Evolutionary conservation across 75 land plant genomes (phyloP), one percentile per base, ranked within the genome.

Genomic region (Adiantum capillusveneris): DNA sequence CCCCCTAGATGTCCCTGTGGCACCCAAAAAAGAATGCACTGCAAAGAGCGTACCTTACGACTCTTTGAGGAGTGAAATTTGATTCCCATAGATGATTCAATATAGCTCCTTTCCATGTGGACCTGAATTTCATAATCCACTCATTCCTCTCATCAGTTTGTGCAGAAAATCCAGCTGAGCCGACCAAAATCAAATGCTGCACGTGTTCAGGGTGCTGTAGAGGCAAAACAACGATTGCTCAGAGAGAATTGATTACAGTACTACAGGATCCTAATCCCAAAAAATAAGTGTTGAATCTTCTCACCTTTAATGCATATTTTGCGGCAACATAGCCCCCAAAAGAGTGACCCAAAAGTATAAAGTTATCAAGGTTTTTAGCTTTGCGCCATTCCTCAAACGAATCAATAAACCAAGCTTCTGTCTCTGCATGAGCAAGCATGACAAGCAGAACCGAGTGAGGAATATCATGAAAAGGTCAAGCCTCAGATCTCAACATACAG

Each of bases 371-470:
- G 14, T 90, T 86, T 62, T 94, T 94, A 36, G 84, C 96, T 72
- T 86, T 90, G 37, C 96, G 85, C 98, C 98, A 94, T 65, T 84
- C 98, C 62, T 94, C 98, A 36, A 94, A 84, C 14, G 98, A 94
- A 66, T 94, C 98, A 59, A 94, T 80, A 45, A 90, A 94, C 96
- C 98, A 94, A 65, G 91, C 87, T 53, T 94, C 98, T 36, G 98
- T 84, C 72, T 94, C 98, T 94, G 91, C 48, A 63, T 18, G 0
- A 54, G 14, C 41, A 36, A 53, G 21, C 50, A 3, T n/a, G n/a
- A n/a, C n/a, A n/a, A n/a, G n/a, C n/a, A n/a, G n/a, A n/a, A n/a
- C n/a, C n/a, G n/a, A n/a, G n/a, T n/a, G n/a, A n/a, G n/a, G n/a
- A n/a, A n/a, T n/a, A n/a, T n/a, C n/a, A n/a, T n/a, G n/a, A n/a